Evolutionary conservation across 768 basidiomycete genomes (phyloP).

Genomic region (Russula sp.): DNA sequence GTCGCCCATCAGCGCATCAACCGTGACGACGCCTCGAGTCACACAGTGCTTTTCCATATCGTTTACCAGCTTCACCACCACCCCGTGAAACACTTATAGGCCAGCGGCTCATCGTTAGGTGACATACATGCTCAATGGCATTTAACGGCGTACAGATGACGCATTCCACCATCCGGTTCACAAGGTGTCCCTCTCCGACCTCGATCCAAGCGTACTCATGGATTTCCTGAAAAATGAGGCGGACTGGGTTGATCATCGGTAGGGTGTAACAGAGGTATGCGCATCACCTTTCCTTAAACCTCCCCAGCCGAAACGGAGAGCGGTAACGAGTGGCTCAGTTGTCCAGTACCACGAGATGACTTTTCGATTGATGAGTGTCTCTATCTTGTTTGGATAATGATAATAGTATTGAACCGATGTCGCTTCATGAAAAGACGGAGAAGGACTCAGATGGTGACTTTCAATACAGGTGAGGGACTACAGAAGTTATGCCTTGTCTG

Average conservation of each 20-base stretch:
- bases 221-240: slow-evolving; percentile 85
- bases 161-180: slow-evolving; percentile 86
- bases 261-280: slow-evolving; percentile 64
- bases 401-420: no score
- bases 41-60: slow-evolving; percentile 46
- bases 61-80: slow-evolving; percentile 58
- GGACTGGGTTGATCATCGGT: slow-evolving; percentile 85
- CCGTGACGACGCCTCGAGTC: slow-evolving; percentile 13
- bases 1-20: slow-evolving; percentile 17
- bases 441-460: no score
- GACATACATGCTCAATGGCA: slow-evolving; percentile 37
- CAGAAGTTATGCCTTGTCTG: no score
- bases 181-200: slow-evolving; percentile 86
- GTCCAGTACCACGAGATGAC: no score
- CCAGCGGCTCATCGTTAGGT: slow-evolving; percentile 38
- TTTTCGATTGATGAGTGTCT: no score
- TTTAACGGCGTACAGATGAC: slow-evolving; percentile 38
- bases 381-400: no score
- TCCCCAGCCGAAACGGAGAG: background rate
- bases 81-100: slow-evolving; percentile 63
- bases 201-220: slow-evolving; percentile 97
- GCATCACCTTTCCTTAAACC: background rate
- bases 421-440: no score
- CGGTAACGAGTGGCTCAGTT: background rate
- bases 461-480: no score